Evolutionary conservation across 139 green algal genomes (phyloP), one percentile per base, ranked within the genome.

Genomic region (Zygnema cylindricum): DNA sequence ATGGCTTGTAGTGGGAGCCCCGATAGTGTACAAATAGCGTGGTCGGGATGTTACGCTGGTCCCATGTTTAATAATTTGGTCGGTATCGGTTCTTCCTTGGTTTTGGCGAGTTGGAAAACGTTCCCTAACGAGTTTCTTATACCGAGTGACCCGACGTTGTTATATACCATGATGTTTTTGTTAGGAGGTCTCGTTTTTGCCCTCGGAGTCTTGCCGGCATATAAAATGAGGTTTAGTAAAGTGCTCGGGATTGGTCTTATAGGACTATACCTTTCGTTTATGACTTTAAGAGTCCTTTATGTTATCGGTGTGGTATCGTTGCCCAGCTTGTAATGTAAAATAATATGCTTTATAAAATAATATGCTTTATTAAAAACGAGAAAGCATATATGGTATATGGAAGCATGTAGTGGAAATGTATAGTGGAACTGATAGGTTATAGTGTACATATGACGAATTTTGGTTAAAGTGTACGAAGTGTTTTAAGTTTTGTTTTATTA

Each of bases 41-140:
- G 93, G 69, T 76, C 93, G 1, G 93, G 78, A 1, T 94, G 86
- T 41, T 94, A 91, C 43, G 93, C 92, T 0, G 92, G 93, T 1
- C 93, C 93, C 3, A 86, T 94, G 73, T 94, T 95, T 73, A 95
- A 94, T 81, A 75, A 90, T 25, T 87, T 95, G 0, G 55, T 95
- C 21, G 93, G 93, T 23, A 36, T 94, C 23, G 88, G 88, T 11
- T 42, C 81, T 63, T 90, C 75, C 0, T 23, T 92, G 7, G 73
- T 86, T 43, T 40, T 92, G 23, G 76, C 84, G 38, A 82, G 40
- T 38, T 90, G 43, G 71, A 33, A 36, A 22, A 43, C 83, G 3
- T 57, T 69, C 38, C 83, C 83, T 0, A 41, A 49, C 30, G 33
- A 77, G 38, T 89, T 89, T 39, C 7, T 39, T 25, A 85, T 89